These are phyloP conservation scores for Paramarasmius palmivorus DNA, from an alignment of 1,284 basidiomycete genomes.

Conservation along the genomic window DNA sequence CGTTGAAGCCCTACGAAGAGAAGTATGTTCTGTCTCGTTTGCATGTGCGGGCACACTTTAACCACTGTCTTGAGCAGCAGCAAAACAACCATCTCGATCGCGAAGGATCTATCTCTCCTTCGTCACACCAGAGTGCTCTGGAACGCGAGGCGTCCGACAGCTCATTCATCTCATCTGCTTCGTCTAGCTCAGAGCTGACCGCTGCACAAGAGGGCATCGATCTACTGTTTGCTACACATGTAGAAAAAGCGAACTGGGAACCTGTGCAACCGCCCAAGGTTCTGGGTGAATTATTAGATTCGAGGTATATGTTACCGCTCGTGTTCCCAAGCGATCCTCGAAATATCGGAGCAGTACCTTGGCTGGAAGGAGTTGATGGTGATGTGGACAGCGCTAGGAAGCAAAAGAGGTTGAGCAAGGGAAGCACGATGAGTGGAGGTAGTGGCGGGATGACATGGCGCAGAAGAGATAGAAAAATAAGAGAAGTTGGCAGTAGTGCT, in stretches of 20 bases:
- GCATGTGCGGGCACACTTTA: not conserved
- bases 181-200: conserved; percentile 34
- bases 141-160: not conserved
- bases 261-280: conserved; percentile 77
- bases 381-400: conserved; percentile 26
- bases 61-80: no score
- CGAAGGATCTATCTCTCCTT: conserved; percentile 30
- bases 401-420: conserved; percentile 31
- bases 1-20: conserved; percentile 77
- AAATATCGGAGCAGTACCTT: conserved; percentile 72
- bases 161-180: conserved; percentile 28
- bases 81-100: not conserved
- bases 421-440: conserved; percentile 30
- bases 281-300: conserved; percentile 87
- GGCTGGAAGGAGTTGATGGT: conserved; percentile 41
- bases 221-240: conserved; percentile 70
- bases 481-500: conserved; percentile 58
- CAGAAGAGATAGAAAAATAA: conserved; percentile 54
- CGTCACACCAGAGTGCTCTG: conserved; percentile 39
- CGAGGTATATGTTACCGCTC: conserved; percentile 89
- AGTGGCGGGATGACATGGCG: conserved; percentile 56
- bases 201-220: conserved; percentile 66
- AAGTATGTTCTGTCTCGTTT: conserved; percentile 48
- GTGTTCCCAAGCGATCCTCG: conserved; percentile 79
- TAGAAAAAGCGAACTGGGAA: conserved; percentile 70